These are phyloP conservation scores for Peribolospora baueri DNA, from an alignment of 768 basidiomycete genomes.

Conservation along the genomic window DNA sequence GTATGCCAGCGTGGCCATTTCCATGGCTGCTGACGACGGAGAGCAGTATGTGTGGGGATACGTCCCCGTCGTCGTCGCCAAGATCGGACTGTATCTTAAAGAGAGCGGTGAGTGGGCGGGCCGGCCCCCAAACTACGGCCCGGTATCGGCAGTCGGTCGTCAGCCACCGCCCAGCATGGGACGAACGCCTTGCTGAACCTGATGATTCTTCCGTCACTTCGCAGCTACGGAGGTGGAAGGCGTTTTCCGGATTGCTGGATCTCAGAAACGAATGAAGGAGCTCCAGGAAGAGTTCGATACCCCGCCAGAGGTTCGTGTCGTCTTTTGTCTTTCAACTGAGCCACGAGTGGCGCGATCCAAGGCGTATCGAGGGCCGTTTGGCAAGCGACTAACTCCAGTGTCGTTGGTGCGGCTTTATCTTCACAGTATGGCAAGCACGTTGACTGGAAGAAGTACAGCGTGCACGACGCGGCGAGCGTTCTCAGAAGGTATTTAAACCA, in stretches of 20 bases:
- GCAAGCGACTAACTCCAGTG: not conserved
- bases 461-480: slow-evolving; percentile 91
- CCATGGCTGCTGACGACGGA: slow-evolving; percentile 51
- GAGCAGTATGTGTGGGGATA: slow-evolving; percentile 77
- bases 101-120: slow-evolving; percentile 41
- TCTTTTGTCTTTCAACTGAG: not conserved
- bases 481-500: slow-evolving; percentile 85
- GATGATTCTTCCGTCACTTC: not conserved
- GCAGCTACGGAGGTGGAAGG: slow-evolving; percentile 71
- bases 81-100: slow-evolving; percentile 85
- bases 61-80: slow-evolving; percentile 91
- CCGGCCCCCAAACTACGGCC: not conserved
- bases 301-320: slow-evolving; percentile 45
- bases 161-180: not conserved
- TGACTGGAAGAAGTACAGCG: slow-evolving; percentile 77
- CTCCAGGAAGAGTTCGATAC: slow-evolving; percentile 74
- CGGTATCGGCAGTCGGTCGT: not conserved
- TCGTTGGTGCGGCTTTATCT: not conserved
- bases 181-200: not conserved
- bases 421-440: slow-evolving; percentile 72
- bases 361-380: not conserved
- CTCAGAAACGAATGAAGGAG: slow-evolving; percentile 81
- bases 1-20: slow-evolving; percentile 80
- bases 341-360: not conserved
- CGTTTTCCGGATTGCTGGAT: slow-evolving; percentile 88